Evolutionary conservation across 768 basidiomycete species (phyloP), one percentile per base, ranked within the genome.

Genomic region (Multifurca ochricompacta): DNA sequence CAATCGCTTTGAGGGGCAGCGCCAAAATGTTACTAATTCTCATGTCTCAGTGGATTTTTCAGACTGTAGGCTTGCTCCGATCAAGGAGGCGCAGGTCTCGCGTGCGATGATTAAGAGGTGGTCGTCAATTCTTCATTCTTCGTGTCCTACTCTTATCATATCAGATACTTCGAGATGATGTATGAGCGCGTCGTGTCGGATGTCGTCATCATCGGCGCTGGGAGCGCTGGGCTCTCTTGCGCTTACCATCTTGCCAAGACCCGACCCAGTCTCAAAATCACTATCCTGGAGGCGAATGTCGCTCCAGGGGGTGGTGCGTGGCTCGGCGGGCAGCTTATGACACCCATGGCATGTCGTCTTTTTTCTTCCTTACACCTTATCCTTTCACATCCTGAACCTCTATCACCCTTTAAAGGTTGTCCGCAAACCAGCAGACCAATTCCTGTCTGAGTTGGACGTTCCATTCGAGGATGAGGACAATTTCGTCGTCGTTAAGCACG

Each of bases 401-500:
- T 41, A 19, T 18, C 27, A 21, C 21, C n/a, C 13, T 21, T 9
- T 43, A 4, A 62, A 87, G 85, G 79, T 87, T 51, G 80, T 88
- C 54, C 80, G 85, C 58, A 88, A 88, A 70, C 87, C 85, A 3
- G 86, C 83, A 0, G 79, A 89, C 65, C 68, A 71, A 44, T 87
- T 91, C 75, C 74, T 89, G 41, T 71, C 73, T 13, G 81, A 84
- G 66, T 66, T 88, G 46, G 84, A 80, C 23, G 78, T 90, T 19
- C 77, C 81, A 1, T 88, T 81, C 67, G 86, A 89, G 59, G 87
- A 88, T 65, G 86, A 88, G 66, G 86, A 85, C 51, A 58, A 75
- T 27, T 88, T 82, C 64, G 85, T 87, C 57, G 81, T 91, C 58
- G 86, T 91, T 61, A 86, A 87, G 66, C 87, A 89, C 60, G 85